These are phyloP conservation scores for Cladophialophora chaetospira DNA, from an alignment of 2,329 filamentous ascomycete species.

Conservation along the genomic window DNA sequence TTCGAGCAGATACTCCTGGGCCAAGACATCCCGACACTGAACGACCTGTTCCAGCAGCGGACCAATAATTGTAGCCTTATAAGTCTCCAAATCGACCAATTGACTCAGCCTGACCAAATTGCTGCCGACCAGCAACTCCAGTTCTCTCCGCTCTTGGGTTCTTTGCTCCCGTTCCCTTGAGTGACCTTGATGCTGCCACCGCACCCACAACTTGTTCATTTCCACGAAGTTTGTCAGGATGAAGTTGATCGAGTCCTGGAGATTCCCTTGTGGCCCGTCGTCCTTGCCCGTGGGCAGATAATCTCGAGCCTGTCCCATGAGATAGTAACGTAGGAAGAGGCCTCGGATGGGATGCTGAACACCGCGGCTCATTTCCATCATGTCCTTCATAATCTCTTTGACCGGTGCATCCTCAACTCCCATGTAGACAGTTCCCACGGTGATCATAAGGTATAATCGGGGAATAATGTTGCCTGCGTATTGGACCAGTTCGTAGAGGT, in stretches of 20 bases:
- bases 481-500: conserved; percentile 95
- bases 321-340: conserved; percentile 92
- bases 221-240: conserved; percentile 98
- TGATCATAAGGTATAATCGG: conserved; percentile 97
- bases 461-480: conserved; percentile 98
- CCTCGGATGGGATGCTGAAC: conserved; percentile 96
- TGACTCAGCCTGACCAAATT: conserved; percentile 95
- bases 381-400: conserved; percentile 99
- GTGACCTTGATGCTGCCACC: conserved; percentile 94
- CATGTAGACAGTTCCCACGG: conserved; percentile 99
- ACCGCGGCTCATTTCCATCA: conserved; percentile 99
- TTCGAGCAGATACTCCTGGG: conserved; percentile 95
- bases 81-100: conserved; percentile 89
- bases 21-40: conserved; percentile 93
- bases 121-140: conserved; percentile 93
- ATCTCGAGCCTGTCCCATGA: conserved; percentile 92
- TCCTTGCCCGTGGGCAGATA: conserved; percentile 77
- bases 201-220: conserved; percentile 99
- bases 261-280: conserved; percentile 90
- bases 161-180: conserved; percentile 91
- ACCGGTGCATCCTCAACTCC: conserved; percentile 95
- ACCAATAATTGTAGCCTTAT: conserved; percentile 85
- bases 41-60: conserved; percentile 95
- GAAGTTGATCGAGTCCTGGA: conserved; percentile 97
- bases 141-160: conserved; percentile 90